Evolutionary conservation across 1,139 yeast species (phyloP), one percentile per base, ranked within the genome.

Genomic region (Casaregolazyma lundiana): DNA sequence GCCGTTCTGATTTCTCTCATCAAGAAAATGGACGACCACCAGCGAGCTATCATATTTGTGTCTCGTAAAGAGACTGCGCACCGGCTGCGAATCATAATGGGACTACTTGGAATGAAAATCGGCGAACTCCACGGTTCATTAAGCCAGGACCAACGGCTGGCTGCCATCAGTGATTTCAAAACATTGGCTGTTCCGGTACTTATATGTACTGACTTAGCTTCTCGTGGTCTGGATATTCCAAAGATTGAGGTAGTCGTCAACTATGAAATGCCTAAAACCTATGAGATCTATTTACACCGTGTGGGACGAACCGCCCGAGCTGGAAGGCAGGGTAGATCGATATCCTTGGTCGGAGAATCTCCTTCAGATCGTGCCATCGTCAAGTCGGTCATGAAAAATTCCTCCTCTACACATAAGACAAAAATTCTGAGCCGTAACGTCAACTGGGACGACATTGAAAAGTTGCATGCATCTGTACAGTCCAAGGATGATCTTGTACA

Each of bases 251-350:
- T 84, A 50, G 98, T 92, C 46, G 77, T 92, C 61, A 92, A 92
- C 67, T 94, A 76, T 65, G 98, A 94, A 63, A 88, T 94, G 95
- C 98, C 98, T 45, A 87, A 88, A 64, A 74, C 85, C 19, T 82
- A 85, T 61, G 98, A 92, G 56, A 78, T 89, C 36, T 94, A 92
- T 65, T 73, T 92, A 63, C 98, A 92, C 69, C 84, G 99, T 73
- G 97, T 94, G 53, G 98, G 98, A 69, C 86, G 99, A 76, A 92
- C 98, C 47, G 99, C 98, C 8, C 87, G 99, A 78, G 99, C 97
- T 45, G 98, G 98, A 34, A 79, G 97, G 66, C 88, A 86, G 47
- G 99, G 99, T 76, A 77, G 78, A 48, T 84, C 97, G 41, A 84
- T 92, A 40, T 82, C 97, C 3, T 81, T 92, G 65, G 98, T 94